These are phyloP conservation scores for Leccinum arenicola DNA, from an alignment of 768 basidiomycete genomes.

Conservation along the genomic window DNA sequence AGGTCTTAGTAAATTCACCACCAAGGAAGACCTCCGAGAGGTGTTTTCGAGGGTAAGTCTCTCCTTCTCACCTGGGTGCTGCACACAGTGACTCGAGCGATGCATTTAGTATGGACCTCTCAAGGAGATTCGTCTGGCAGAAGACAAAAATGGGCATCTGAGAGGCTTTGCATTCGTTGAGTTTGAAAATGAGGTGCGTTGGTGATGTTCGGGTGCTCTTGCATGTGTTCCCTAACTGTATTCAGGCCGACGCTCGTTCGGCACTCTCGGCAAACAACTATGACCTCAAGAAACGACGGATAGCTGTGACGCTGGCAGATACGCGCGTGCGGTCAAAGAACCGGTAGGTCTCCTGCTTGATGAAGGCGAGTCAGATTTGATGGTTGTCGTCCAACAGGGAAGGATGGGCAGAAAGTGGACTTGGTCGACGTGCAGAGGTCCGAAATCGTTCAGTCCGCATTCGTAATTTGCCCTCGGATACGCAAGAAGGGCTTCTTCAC, in stretches of 20 bases:
- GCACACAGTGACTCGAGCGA: constrained; percentile 4
- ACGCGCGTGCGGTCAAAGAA: constrained; percentile 55
- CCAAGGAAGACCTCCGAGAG: constrained; percentile 71
- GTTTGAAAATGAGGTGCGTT: constrained; percentile 71
- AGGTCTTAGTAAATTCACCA: constrained; percentile 76
- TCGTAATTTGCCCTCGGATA: constrained; percentile 65
- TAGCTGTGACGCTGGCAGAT: constrained; percentile 86
- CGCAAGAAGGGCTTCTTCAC: constrained; percentile 90
- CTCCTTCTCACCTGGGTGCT: not conserved
- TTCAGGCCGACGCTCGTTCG: constrained; percentile 63
- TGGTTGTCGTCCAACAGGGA: constrained; percentile 30
- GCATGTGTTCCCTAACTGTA: not conserved
- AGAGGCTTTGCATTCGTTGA: constrained; percentile 94
- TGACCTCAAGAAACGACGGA: constrained; percentile 86
- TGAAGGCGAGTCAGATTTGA: not conserved
- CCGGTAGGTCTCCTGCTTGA: constrained; percentile 39
- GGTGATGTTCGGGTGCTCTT: not conserved
- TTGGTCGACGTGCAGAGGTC: constrained; percentile 52
- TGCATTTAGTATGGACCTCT: constrained; percentile 69
- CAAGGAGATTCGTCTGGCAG: constrained; percentile 77
- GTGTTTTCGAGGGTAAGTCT: constrained; percentile 71
- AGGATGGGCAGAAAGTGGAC: constrained; percentile 50
- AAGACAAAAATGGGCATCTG: constrained; percentile 63
- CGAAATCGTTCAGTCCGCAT: constrained; percentile 75
- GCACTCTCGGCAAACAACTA: constrained; percentile 81